Base-by-base conservation (phyloP, 257 asterid species). In the Penstemon eatonii region DNA sequence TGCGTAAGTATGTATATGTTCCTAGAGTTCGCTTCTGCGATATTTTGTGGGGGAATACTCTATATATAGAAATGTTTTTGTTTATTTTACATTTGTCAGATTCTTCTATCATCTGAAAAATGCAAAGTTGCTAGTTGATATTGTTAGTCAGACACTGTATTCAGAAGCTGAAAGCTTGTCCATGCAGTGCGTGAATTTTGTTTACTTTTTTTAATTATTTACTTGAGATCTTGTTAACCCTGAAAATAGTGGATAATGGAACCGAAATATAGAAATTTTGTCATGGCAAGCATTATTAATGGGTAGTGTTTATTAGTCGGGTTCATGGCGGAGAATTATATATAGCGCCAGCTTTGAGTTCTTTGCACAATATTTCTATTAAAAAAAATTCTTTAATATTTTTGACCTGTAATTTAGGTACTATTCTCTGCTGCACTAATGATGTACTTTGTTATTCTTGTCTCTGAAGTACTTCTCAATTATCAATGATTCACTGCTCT, bases 381-480 rank as follows among this genome's bases (percentile, higher is more conserved):
- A 1, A 25, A 25, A 25, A 25, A 25, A 25, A 25, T 25, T 25
- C 41, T 68, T 51, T 63, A 56, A 6, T 58, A 37, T 58, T 47
- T 72, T 19, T 68, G 12, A 50, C 11, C 5, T 45, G 18, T 3
- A 43, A 44, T 36, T 43, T 50, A 54, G 18, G 49, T 18, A 19
- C 15, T 60, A 56, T 8, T 55, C n/a, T 70, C 56, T 50, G 45
- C 60, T 68, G 66, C 42, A 9, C 19, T 56, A 37, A 53, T 46
- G 9, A 40, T 60, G 51, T 25, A n/a, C 5, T 43, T 8, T 63
- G 45, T 65, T 13, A 10, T 46, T 61, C 8, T 56, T 52, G 73
- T 50, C 56, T 51, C 45, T 70, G 71, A 72, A 57, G 63, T 68
- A 70, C 74, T 68, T 52, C 59, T 51, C 33, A 25, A 25, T 25